Percentiles rank a stretch among this genome's conserved stretches.
phyloP scores from a whole-genome alignment of 164 flowering plant genomes.

The Aristolochia californica region DNA sequence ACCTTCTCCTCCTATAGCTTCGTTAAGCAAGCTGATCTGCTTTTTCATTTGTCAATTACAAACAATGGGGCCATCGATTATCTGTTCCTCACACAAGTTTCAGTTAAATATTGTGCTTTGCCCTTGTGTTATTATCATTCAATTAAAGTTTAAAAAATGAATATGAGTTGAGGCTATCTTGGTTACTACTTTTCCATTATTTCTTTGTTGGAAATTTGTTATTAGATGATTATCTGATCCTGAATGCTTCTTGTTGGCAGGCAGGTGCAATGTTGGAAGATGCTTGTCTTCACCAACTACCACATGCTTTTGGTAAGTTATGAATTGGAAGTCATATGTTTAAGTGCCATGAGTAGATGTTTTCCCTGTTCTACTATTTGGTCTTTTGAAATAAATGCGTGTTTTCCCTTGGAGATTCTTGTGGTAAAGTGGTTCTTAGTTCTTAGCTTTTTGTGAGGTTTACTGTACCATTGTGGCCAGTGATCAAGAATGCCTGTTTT shows the following conservation, averaged over 20 bases:
- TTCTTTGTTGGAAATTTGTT: background rate
- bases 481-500: too few species aligned
- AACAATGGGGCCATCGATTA: too few species aligned
- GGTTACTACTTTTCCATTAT: background rate
- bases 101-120: background rate
- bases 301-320: constrained; percentile 89
- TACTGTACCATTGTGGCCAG: too few species aligned
- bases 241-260: constrained; percentile 32
- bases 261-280: constrained; percentile 99
- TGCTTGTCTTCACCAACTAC: constrained; percentile 98
- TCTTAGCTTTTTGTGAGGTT: too few species aligned
- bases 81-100: background rate
- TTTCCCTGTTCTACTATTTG: background rate
- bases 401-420: too few species aligned
- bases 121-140: background rate
- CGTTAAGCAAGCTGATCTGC: too few species aligned
- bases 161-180: background rate
- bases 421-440: too few species aligned
- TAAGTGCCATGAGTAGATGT: background rate
- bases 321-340: constrained; percentile 1
- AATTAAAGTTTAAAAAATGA: too few species aligned
- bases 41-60: too few species aligned
- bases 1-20: too few species aligned
- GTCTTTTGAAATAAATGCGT: background rate
- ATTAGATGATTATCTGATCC: background rate